Percentiles rank a stretch among this genome's conserved stretches.
Conservation (phyloP, 352 stramenopile species). For the Pythium phragmiticola region DNA sequence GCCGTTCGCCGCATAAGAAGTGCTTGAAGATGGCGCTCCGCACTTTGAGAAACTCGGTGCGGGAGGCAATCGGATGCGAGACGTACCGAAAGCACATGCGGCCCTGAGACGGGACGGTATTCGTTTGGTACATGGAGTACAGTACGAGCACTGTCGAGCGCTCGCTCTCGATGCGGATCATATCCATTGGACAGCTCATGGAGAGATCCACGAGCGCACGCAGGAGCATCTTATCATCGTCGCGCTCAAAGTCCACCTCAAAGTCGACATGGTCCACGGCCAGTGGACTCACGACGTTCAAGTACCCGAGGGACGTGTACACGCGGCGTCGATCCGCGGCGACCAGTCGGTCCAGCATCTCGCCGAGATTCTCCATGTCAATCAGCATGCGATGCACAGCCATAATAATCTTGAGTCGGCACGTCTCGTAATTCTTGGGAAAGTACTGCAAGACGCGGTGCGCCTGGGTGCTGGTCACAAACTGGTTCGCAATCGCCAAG, state of each 20-base stretch:
- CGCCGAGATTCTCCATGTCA: slow-evolving; percentile 61
- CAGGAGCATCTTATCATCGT: slow-evolving; percentile 65
- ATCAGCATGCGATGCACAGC: slow-evolving; percentile 60
- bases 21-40: slow-evolving; percentile 47
- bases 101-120: slow-evolving; percentile 46
- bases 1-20: slow-evolving; percentile 52
- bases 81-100: slow-evolving; percentile 69
- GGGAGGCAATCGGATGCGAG: slow-evolving; percentile 38
- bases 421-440: slow-evolving; percentile 63
- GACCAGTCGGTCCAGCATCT: slow-evolving; percentile 54
- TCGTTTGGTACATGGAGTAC: slow-evolving; percentile 80
- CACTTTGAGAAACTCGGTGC: slow-evolving; percentile 42
- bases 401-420: slow-evolving; percentile 48
- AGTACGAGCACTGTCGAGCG: slow-evolving; percentile 63
- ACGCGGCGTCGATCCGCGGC: slow-evolving; percentile 39
- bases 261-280: slow-evolving; percentile 60
- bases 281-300: slow-evolving; percentile 62
- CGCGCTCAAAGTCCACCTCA: slow-evolving; percentile 61
- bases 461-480: slow-evolving; percentile 43
- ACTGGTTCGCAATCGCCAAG: slow-evolving; percentile 48
- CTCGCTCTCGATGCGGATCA: slow-evolving; percentile 70
- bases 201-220: slow-evolving; percentile 63
- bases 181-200: slow-evolving; percentile 60
- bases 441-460: slow-evolving; percentile 71
- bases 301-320: slow-evolving; percentile 51